phyloP scores from a whole-genome alignment of 441 rosid genomes.

The Omphalea diandra region DNA sequence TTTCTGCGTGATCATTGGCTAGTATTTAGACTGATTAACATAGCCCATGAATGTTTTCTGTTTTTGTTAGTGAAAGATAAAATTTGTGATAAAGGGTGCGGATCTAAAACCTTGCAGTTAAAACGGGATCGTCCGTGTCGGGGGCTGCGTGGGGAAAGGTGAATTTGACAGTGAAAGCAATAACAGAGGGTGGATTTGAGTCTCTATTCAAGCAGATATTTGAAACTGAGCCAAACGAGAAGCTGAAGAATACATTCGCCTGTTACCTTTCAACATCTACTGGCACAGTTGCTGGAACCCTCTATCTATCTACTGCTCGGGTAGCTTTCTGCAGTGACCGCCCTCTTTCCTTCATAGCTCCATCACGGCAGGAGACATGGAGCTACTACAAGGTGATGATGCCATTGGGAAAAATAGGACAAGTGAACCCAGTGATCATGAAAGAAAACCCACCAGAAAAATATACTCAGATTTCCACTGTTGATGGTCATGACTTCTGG shows the following conservation, averaged over 20 bases:
- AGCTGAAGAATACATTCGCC: slow-evolving; percentile 64
- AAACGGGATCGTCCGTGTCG: slow-evolving; percentile 61
- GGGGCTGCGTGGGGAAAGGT: slow-evolving; percentile 89
- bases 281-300: slow-evolving; percentile 87
- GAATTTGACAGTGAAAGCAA: slow-evolving; percentile 70
- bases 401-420: slow-evolving; percentile 47
- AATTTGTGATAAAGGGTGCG: too few species aligned
- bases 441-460: slow-evolving; percentile 57
- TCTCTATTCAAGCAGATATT: slow-evolving; percentile 69
- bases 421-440: slow-evolving; percentile 52
- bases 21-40: too few species aligned
- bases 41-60: background rate
- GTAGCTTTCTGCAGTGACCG: slow-evolving; percentile 82
- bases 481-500: slow-evolving; percentile 87
- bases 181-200: slow-evolving; percentile 83
- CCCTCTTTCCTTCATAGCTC: slow-evolving; percentile 63
- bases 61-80: too few species aligned
- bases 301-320: slow-evolving; percentile 61
- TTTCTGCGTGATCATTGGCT: too few species aligned
- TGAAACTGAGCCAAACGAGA: slow-evolving; percentile 60
- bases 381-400: slow-evolving; percentile 73
- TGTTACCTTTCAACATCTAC: slow-evolving; percentile 81
- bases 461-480: slow-evolving; percentile 59
- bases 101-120: slow-evolving; percentile 37
- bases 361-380: slow-evolving; percentile 84